Percentiles rank a stretch among this genome's conserved stretches.
Evolutionary conservation across 2,329 filamentous ascomycete genomes (phyloP).

Genomic region (Ceratocystis colombiana): DNA sequence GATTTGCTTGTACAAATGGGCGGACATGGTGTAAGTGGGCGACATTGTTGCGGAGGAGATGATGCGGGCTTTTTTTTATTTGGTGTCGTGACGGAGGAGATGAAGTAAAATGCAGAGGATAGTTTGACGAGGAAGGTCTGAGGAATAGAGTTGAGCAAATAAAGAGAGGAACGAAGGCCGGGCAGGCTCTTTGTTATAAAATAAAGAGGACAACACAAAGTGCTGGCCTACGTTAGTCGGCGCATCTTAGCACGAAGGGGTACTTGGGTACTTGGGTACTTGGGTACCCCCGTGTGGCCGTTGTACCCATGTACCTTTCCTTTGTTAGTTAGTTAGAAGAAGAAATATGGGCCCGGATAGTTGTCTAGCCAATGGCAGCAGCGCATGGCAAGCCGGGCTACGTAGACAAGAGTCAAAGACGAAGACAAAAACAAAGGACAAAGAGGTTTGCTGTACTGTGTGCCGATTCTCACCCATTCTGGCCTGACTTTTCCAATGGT

Average conservation of each 20-base stretch:
- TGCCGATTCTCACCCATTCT: not conserved
- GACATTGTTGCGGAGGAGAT: conserved; percentile 37
- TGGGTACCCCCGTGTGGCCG: not conserved
- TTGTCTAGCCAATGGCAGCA: not conserved
- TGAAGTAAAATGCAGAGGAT: not conserved
- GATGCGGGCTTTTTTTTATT: not conserved
- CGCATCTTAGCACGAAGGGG: too few species aligned
- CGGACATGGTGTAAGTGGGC: conserved; percentile 52
- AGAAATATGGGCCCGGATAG: not conserved
- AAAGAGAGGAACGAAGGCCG: too few species aligned
- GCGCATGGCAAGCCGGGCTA: not conserved
- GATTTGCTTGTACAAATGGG: conserved; percentile 51
- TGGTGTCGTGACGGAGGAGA: not conserved
- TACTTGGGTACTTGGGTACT: too few species aligned
- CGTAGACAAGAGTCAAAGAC: not conserved
- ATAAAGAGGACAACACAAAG: too few species aligned
- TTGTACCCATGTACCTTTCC: conserved; percentile 3
- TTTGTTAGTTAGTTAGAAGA: not conserved
- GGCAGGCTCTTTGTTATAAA: too few species aligned
- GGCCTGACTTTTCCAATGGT: not conserved
- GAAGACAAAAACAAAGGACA: not conserved
- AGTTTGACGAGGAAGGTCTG: not conserved
- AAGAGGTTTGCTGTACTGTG: not conserved
- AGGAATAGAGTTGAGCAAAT: too few species aligned
- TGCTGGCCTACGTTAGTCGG: too few species aligned